Evolutionary conservation across 306 rosid species (phyloP), one percentile per base, ranked within the genome.

Genomic region (Hippophae rhamnoides): DNA sequence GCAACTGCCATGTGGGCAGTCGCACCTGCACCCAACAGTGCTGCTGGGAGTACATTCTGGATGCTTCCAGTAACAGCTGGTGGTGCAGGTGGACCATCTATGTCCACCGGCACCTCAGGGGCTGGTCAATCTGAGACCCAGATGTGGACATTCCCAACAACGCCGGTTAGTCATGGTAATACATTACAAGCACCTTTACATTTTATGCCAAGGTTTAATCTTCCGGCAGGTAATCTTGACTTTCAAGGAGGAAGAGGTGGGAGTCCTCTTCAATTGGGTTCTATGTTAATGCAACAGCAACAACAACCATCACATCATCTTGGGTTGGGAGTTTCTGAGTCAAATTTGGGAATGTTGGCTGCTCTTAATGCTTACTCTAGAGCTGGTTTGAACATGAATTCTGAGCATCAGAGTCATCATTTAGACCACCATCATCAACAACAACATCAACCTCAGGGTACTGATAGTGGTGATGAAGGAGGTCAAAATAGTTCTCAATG

Each of bases 1-100:
- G 84, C 74, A 2, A 61, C 87, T 0, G 85, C 97, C 46, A 86
- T 89, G 97, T 86, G 97, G 97, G 93, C 95, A 2, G 84, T 84
- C 31, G 84, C 82, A 1, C 83, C 95, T 0, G 74, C 72, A 7
- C 72, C 86, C 0, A 53, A 66, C 2, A 81, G 77, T 6, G 84
- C 83, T 3, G 68, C 87, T 2, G 84, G 89, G 4, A 89, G 74
- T 78, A 75, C 97, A 50, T 82, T 89, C 43, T 89, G 97, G 97
- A 89, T 89, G 97, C 72, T 89, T 5, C 97, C 86, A 0, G 89
- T 84, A 0, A 63, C 73, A 0, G 72, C 87, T 6, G 74, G 74
- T 5, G 71, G 74, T 5, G 71, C 69, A 1, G 78, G 71, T 1
- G 84, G 60, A 0, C 54, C 69, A 0, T 65, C 71, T 6, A 59